Conservation (phyloP, 2,329 filamentous ascomycete species). For the Blastomyces parvus region DNA sequence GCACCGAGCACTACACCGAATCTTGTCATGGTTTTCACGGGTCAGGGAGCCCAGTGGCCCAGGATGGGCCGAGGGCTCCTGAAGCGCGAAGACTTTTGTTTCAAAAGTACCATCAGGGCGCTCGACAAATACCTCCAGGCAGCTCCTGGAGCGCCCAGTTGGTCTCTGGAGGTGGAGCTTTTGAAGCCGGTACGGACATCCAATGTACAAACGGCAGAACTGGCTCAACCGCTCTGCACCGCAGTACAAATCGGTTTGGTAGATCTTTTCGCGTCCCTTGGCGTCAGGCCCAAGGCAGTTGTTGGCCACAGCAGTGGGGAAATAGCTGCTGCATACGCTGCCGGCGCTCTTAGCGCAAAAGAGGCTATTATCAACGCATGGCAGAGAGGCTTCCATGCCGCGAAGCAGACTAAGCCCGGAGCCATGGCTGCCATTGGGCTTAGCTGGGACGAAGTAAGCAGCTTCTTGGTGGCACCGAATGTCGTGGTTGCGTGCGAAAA, state of each 20-base stretch:
- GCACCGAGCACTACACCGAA: constrained; percentile 8
- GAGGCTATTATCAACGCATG: constrained; percentile 42
- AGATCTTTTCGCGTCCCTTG: too few relatives aligned
- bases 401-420: constrained; percentile 11
- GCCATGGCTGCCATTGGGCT: constrained; percentile 16
- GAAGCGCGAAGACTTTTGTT: too few relatives aligned
- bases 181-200: too few relatives aligned
- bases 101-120: background rate
- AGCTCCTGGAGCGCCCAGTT: constrained; percentile 5
- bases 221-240: too few relatives aligned
- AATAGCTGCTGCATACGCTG: constrained; percentile 6
- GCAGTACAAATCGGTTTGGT: too few relatives aligned
- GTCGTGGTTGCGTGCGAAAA: constrained; percentile 31
- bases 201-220: constrained; percentile 6
- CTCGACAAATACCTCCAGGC: constrained; percentile 1
- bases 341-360: constrained; percentile 23
- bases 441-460: constrained; percentile 9
- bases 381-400: constrained; percentile 18
- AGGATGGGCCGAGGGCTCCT: too few relatives aligned
- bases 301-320: too few relatives aligned
- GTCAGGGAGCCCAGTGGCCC: too few relatives aligned
- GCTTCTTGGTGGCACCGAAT: constrained; percentile 14
- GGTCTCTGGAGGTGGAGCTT: constrained; percentile 1
- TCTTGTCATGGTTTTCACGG: too few relatives aligned
- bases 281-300: too few relatives aligned